Evolutionary conservation across 2,329 filamentous ascomycete species (phyloP), one percentile per base, ranked within the genome.

Genomic region (Nemania sp.): DNA sequence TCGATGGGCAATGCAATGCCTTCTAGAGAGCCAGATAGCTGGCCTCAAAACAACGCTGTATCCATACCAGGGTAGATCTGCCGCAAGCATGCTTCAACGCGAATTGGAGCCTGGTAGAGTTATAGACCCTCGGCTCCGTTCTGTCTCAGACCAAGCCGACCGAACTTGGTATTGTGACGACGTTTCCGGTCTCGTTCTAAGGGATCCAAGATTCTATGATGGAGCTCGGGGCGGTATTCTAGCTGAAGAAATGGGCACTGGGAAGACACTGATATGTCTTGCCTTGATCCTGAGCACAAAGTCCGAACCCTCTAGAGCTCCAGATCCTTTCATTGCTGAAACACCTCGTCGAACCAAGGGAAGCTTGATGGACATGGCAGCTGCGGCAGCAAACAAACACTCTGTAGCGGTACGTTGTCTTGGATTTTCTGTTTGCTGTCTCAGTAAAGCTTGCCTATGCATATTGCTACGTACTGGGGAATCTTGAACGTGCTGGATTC

Each of bases 261-360:
- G 93, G 0, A 97, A 97, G 74, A 97, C 93, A 0, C 73, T 97
- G 22, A 96, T 97, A 9, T 93, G 89, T 59, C 73, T 97, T 15
- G 79, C 87, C 6, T 73, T 91, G 2, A 85, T 97, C 33, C 75
- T 95, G 22, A 86, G 90, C 2, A 96, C 90, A 0, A 84, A 82
- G 62, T 77, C 85, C 26, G 81, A 92, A 57, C 80, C 9, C 82
- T 90, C 5, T 73, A 77, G 15, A 80, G 88, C 3, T 87, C 92
- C 2, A 78, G 84, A 3, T 69, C 86, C 48, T 82, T 87, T 65
- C 73, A 79, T 61, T 37, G 65, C 53, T 58, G 70, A 52, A 65
- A 76, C 44, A 61, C 72, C 66, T 41, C 72, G 63, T 61, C 75
- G 61, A 41, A 77, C 42, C 0, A 75, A 69, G 3, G 79, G 87